Evolutionary conservation across 345 rosid genomes (phyloP), one percentile per base, ranked within the genome.

Genomic region (Eucalyptus pauciflora): DNA sequence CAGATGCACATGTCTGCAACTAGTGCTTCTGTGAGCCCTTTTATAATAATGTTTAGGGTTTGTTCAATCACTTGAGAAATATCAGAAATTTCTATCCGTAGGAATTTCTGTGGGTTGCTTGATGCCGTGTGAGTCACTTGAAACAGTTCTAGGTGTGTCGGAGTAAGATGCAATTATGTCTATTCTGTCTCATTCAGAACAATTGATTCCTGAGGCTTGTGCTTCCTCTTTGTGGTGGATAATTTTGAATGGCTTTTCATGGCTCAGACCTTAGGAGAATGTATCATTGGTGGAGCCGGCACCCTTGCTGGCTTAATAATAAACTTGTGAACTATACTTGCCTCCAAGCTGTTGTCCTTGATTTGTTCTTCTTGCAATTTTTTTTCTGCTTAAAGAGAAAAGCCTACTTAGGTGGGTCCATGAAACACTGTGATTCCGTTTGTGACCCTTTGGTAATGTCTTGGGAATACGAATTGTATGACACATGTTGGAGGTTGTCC

Each of bases 401-500:
- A 33, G 11, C 80, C 43, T 10, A 31, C 80, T 69, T 33, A 31
- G 43, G 12, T 69, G 80, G 80, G 80, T 31, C 24, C 43, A 31
- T 16, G 45, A 33, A 69, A 69, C 43, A 69, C 37, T 17, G 24
- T 33, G 45, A 69, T 69, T 69, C 17, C 5, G 13, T 33, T 31
- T 16, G 79, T 67, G 79, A 67, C 7, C 79, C 24, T 67, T 67
- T 69, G 80, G 18, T 31, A 69, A 69, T 31, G 80, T 69, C 43
- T 16, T 31, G 80, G 43, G 22, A 69, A 16, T 33, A 50, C 20
- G 71, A 81, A 92, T 90, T 87, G 88, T 93, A 97, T 98, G 99
- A 89, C 97, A 96, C 83, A 86, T 86, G 12, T 92, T 95, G 94
- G 99, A 98, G 91, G 99, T 97, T 87, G 99, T 96, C 89, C 96